Evolutionary conservation across 2,329 filamentous ascomycete genomes (phyloP), one percentile per base, ranked within the genome.

Genomic region (Ophiostoma tasmaniense): DNA sequence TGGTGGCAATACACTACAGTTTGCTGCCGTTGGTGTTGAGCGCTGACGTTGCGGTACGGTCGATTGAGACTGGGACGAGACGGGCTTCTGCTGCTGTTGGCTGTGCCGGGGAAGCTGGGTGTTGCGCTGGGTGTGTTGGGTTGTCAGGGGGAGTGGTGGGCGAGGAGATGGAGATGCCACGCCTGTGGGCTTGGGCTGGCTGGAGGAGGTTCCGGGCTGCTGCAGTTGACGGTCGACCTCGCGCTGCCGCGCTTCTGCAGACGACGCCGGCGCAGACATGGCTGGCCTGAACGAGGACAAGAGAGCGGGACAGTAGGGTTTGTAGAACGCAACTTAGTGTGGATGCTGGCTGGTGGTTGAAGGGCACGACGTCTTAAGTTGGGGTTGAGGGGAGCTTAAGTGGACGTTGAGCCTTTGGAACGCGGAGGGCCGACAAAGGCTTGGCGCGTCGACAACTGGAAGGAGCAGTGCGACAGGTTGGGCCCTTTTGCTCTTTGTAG

Each of bases 391-490:
- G 37, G 10, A 45, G 42, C 42, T 45, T 17, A n/a, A 45, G 42
- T 45, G 42, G 20, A 45, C 17, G 42, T n/a, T 20, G 20, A 55
- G 17, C 50, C 50, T 45, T 20, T 25, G 50, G 50, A 28, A 25
- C n/a, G 50, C 50, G 50, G 22, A 55, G 42, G 5, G 59, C 59
- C 11, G 10, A 35, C 59, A 62, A 62, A 62, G 59, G 59, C 28
- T 62, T 33, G 59, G 59, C 59, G 59, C 59, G 59, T 62, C 59
- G 52, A 59, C 22, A 59, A 6, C 52, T 30, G 55, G 55, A 10
- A 61, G 55, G 45, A 62, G 50, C 67, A 30, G 74, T 20, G 75
- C 83, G 42, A 45, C 11, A 45, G 1, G 42, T 20, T 17, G 42
- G 6, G 14, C 13, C 42, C 42, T 10, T 37, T 37, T 37, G 37